A percentile compares a stretch with the other conserved stretches of the same genome.
Conservation (phyloP, 1,139 yeast species). For the Barnettozyma hawaiiensis region DNA sequence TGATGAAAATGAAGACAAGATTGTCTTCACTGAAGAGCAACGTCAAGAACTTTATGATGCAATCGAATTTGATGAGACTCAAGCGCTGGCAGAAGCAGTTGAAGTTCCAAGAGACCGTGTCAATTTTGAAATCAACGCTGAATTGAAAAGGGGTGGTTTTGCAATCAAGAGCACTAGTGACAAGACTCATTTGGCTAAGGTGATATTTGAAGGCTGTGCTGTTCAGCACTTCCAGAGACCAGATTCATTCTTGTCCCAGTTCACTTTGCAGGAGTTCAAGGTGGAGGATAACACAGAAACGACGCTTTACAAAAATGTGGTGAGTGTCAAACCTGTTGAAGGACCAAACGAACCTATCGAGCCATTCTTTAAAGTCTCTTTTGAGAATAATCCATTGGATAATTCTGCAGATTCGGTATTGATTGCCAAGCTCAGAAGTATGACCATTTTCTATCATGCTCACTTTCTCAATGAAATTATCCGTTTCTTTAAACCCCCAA, state of each 20-base stretch:
- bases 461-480: slow-evolving; percentile 70
- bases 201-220: slow-evolving; percentile 78
- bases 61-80: slow-evolving; percentile 80
- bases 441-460: slow-evolving; percentile 86
- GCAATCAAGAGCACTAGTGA: slow-evolving; percentile 42
- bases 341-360: slow-evolving; percentile 28
- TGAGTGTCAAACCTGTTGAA: slow-evolving; percentile 70
- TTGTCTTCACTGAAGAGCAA: slow-evolving; percentile 58
- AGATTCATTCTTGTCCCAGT: slow-evolving; percentile 66
- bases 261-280: slow-evolving; percentile 73
- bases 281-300: slow-evolving; percentile 81
- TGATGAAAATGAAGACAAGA: slow-evolving; percentile 25
- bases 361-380: slow-evolving; percentile 78
- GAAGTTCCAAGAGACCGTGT: slow-evolving; percentile 74
- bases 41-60: slow-evolving; percentile 85
- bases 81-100: slow-evolving; percentile 45
- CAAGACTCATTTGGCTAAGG: slow-evolving; percentile 56
- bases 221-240: slow-evolving; percentile 72
- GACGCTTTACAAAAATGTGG: slow-evolving; percentile 75
- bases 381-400: slow-evolving; percentile 84
- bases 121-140: slow-evolving; percentile 58
- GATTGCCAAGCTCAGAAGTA: slow-evolving; percentile 70
- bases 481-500: slow-evolving; percentile 80
- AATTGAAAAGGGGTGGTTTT: slow-evolving; percentile 73
- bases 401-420: slow-evolving; percentile 75